Conservation (phyloP, 129 eudicot genomes). For the Flaveria brownii region DNA sequence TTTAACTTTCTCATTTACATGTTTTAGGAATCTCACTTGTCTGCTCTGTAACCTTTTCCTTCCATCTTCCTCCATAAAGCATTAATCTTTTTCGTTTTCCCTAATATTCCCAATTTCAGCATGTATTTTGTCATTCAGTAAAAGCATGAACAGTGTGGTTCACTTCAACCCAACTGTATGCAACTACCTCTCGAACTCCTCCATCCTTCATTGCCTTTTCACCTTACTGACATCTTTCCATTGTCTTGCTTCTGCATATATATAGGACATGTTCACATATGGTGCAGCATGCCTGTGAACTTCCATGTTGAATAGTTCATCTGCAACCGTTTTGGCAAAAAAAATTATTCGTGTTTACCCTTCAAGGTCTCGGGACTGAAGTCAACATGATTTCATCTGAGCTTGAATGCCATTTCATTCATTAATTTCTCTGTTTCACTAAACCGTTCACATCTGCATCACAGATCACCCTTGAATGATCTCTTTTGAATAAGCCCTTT, state of each 20-base stretch:
- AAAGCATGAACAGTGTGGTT: constrained; percentile 59
- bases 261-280: constrained; percentile 71
- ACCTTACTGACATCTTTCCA: constrained; percentile 67
- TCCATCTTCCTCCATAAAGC: constrained; percentile 52
- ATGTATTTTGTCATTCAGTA: constrained; percentile 64
- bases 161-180: constrained; percentile 83
- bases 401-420: constrained; percentile 64
- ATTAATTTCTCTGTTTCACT: constrained; percentile 58
- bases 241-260: constrained; percentile 74
- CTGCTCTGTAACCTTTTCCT: constrained; percentile 68
- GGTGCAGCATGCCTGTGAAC: constrained; percentile 65
- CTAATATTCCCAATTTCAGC: constrained; percentile 51
- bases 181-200: constrained; percentile 66
- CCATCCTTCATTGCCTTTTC: constrained; percentile 77
- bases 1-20: constrained; percentile 55
- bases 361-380: constrained; percentile 69
- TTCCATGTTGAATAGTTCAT: constrained; percentile 58
- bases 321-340: constrained; percentile 68
- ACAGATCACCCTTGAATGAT: constrained; percentile 67
- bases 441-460: constrained; percentile 71
- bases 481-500: constrained; percentile 59
- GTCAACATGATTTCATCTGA: constrained; percentile 84
- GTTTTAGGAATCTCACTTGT: constrained; percentile 64
- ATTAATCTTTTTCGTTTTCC: constrained; percentile 42
- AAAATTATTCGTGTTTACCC: constrained; percentile 64